Conservation (phyloP, 306 rosid genomes). For the Vigna trinervia region DNA sequence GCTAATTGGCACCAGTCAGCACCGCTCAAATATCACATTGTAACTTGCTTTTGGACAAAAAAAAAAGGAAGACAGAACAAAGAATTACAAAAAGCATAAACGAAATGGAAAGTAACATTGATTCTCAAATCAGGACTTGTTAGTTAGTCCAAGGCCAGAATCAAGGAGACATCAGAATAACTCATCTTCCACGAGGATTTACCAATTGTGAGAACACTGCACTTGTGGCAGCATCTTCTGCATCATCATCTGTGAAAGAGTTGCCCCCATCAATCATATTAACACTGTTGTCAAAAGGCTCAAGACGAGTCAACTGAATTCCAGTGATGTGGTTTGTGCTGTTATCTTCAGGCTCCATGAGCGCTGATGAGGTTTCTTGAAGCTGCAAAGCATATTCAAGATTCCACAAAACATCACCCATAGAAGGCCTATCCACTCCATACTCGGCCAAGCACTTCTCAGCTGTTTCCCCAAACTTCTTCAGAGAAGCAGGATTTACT, state of each 20-base stretch:
- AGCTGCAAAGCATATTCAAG: conserved; percentile 97
- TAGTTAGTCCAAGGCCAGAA: conserved; percentile 49
- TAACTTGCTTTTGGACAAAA: conserved; percentile 44
- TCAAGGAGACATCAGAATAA: conserved; percentile 34
- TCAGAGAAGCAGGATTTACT: conserved; percentile 87
- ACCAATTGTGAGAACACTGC: conserved; percentile 97
- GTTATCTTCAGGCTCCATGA: conserved; percentile 91
- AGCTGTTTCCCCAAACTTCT: conserved; percentile 94
- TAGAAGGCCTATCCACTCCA: conserved; percentile 95
- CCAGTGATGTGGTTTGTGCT: conserved; percentile 93
- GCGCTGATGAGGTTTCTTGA: conserved; percentile 80
- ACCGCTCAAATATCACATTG: conserved; percentile 48
- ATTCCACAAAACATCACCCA: conserved; percentile 97
- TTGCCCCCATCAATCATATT: conserved; percentile 70
- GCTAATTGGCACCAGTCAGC: conserved; percentile 42
- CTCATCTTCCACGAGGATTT: conserved; percentile 92
- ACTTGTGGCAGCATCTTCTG: conserved; percentile 84
- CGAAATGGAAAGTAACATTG: conserved; percentile 47
- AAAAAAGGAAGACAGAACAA: background rate
- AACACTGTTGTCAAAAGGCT: conserved; percentile 84
- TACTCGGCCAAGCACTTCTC: conserved; percentile 94
- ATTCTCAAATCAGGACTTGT: conserved; percentile 42
- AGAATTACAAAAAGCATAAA: conserved; percentile 38
- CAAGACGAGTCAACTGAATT: conserved; percentile 74
- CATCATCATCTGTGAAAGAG: conserved; percentile 70